These are phyloP conservation scores for Grifola frondosa DNA, from an alignment of 1,284 basidiomycete genomes.

Conservation along the genomic window DNA sequence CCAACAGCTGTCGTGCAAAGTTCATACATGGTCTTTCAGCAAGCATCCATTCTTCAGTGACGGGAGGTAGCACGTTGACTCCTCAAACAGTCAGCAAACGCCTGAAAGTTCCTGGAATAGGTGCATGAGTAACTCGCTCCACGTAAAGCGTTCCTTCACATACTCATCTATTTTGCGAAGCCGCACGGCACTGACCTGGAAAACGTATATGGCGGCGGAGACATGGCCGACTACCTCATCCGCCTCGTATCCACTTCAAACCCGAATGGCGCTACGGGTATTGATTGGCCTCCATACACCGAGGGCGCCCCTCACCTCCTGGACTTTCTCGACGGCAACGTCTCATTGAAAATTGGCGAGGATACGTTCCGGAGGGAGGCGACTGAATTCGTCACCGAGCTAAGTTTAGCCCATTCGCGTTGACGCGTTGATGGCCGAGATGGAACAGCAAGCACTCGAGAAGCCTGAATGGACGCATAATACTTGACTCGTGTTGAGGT, in stretches of 20 bases:
- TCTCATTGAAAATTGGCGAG: constrained; percentile 33
- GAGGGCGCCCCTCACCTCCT: constrained; percentile 37
- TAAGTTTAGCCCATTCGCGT: constrained; percentile 10
- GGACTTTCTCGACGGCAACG: constrained; percentile 43
- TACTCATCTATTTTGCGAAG: neutral
- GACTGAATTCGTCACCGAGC: constrained; percentile 13
- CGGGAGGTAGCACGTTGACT: neutral
- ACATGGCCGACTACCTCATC: constrained; percentile 17
- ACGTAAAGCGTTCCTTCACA: constrained; percentile 18
- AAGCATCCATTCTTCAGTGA: constrained; percentile 12
- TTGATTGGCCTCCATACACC: constrained; percentile 50
- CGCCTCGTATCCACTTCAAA: constrained; percentile 14
- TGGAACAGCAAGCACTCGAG: no score
- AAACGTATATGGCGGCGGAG: constrained; percentile 16
- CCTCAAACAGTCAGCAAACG: constrained; percentile 41
- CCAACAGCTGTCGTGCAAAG: constrained; percentile 39
- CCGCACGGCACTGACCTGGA: constrained; percentile 15
- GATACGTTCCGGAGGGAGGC: constrained; percentile 43
- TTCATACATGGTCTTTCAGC: constrained; percentile 51
- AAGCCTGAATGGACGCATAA: no score
- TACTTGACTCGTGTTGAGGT: no score
- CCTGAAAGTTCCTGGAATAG: constrained; percentile 41
- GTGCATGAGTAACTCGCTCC: constrained; percentile 36
- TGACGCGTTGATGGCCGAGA: no score
- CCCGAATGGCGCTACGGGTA: constrained; percentile 37